These are phyloP conservation scores for Paspalum notatum DNA, from an alignment of 176 grass and related monocot species.

Conservation along the genomic window DNA sequence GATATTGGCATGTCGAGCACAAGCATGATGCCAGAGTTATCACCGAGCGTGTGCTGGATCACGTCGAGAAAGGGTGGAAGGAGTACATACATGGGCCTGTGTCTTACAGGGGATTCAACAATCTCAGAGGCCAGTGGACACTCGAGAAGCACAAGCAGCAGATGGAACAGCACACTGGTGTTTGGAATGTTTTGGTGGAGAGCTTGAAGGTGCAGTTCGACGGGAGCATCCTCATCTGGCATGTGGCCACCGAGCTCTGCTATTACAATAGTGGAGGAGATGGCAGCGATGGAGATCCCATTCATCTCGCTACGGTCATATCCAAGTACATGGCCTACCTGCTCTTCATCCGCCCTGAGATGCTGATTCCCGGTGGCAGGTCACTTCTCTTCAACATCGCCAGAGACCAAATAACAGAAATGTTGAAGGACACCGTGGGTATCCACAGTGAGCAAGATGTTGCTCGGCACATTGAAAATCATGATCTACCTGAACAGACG, in stretches of 20 bases:
- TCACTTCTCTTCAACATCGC: not conserved
- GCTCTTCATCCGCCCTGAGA: not conserved
- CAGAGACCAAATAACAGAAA: not conserved
- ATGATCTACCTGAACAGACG: no score
- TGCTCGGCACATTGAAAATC: not conserved
- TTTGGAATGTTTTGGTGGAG: not conserved
- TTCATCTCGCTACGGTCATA: not conserved
- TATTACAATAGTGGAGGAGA: no score
- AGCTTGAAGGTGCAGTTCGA: not conserved
- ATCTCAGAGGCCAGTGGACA: not conserved
- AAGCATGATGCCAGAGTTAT: not conserved
- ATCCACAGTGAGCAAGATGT: not conserved
- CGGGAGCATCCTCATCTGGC: slow-evolving; percentile 3
- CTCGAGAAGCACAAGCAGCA: not conserved
- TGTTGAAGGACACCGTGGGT: not conserved
- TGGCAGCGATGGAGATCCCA: no score
- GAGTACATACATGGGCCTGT: not conserved
- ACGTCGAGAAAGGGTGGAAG: not conserved
- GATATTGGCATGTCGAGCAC: not conserved
- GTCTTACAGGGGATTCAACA: not conserved
- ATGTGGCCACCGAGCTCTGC: not conserved
- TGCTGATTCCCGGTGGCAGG: not conserved
- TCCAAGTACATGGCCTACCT: not conserved
- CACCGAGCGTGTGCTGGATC: not conserved
- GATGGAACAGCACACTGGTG: not conserved